Conservation (phyloP, 1,139 yeast genomes). For the Kurtzmaniella quercitrusa region DNA sequence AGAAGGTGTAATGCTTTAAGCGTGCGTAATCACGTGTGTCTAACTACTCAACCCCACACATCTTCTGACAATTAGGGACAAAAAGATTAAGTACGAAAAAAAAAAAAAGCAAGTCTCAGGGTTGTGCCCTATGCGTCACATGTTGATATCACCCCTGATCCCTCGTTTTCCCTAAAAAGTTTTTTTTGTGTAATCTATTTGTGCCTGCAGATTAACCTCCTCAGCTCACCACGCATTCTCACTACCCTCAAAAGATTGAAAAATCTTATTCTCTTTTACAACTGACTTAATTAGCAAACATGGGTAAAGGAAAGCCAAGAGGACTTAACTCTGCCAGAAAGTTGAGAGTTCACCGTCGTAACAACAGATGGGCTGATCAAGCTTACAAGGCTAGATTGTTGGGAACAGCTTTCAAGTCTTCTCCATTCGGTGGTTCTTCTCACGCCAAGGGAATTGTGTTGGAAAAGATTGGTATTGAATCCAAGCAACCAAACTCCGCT, state of each 20-base stretch:
- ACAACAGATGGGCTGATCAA: conserved; percentile 99
- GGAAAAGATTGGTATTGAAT: conserved; percentile 99
- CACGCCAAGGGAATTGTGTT: conserved; percentile 99
- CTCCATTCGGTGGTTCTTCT: conserved; percentile 99
- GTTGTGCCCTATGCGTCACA: not conserved
- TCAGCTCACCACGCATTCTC: not conserved
- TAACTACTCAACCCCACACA: no score
- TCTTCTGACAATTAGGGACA: no score
- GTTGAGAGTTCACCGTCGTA: conserved; percentile 99
- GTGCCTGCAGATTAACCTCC: not conserved
- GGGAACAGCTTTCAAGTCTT: conserved; percentile 99
- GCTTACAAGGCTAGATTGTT: conserved; percentile 97
- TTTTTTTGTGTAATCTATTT: conserved; percentile 1
- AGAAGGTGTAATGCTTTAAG: no score
- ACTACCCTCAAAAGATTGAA: conserved; percentile 3
- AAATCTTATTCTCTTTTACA: conserved; percentile 5
- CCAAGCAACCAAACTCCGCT: conserved; percentile 99
- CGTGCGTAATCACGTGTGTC: no score
- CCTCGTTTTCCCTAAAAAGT: conserved; percentile 3
- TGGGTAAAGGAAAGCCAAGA: conserved; percentile 96
- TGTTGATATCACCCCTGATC: not conserved
- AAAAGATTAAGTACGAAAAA: no score
- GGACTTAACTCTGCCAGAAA: conserved; percentile 99
- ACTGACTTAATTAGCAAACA: conserved; percentile 29
- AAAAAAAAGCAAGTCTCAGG: no score